A percentile compares a stretch with the other conserved stretches of the same genome.
Conservation (phyloP, 768 basidiomycete genomes). For the Leucocoprinus leucothites region DNA sequence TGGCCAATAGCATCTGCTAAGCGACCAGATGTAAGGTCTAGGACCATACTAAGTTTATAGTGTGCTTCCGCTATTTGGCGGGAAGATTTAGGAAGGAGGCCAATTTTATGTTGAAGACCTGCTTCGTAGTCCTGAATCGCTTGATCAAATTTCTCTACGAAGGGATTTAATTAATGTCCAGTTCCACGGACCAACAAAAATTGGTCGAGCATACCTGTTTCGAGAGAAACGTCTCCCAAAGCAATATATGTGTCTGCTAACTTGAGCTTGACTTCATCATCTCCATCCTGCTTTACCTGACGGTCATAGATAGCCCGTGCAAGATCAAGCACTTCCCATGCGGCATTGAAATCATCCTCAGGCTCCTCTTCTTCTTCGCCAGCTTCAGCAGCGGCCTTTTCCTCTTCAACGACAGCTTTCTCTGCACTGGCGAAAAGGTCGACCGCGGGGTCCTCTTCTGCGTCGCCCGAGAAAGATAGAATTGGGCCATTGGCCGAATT, state of each 20-base stretch:
- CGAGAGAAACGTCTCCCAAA: slow-evolving; percentile 94
- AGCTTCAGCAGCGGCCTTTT: slow-evolving; percentile 51
- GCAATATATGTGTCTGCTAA: slow-evolving; percentile 89
- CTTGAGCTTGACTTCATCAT: slow-evolving; percentile 68
- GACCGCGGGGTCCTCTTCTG: slow-evolving; percentile 51
- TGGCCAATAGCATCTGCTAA: slow-evolving; percentile 80
- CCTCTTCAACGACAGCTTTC: slow-evolving; percentile 43
- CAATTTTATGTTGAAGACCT: slow-evolving; percentile 68
- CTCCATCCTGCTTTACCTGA: slow-evolving; percentile 45
- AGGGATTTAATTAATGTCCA: background rate
- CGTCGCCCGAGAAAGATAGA: slow-evolving; percentile 81
- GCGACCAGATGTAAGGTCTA: slow-evolving; percentile 85
- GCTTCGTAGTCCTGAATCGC: slow-evolving; percentile 85
- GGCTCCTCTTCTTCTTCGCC: slow-evolving; percentile 74
- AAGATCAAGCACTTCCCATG: slow-evolving; percentile 97
- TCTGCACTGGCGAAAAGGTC: slow-evolving; percentile 63
- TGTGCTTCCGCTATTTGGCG: slow-evolving; percentile 93
- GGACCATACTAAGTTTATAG: slow-evolving; percentile 90
- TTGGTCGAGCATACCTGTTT: slow-evolving; percentile 69
- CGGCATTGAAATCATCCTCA: slow-evolving; percentile 96
- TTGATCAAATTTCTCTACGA: slow-evolving; percentile 91
- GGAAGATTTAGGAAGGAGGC: slow-evolving; percentile 80
- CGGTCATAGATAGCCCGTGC: slow-evolving; percentile 85
- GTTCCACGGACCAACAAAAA: background rate
- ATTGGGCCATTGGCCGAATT: slow-evolving; percentile 51